Evolutionary conservation across 805 yeast genomes (phyloP), one percentile per base, ranked within the genome.

Genomic region (Jamesozyma rosinii): DNA sequence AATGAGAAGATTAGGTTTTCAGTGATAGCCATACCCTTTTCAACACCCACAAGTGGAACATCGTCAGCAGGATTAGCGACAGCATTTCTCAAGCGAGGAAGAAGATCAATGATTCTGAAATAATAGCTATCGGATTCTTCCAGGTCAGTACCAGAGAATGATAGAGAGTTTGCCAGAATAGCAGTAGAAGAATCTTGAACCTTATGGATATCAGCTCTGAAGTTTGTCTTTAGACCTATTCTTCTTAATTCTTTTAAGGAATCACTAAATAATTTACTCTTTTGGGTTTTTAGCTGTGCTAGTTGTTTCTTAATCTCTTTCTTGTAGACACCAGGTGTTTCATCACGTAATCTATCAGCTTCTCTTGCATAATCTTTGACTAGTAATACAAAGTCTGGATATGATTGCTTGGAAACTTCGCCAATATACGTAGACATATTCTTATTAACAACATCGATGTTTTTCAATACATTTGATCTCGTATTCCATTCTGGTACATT

Each of bases 221-320:
- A 70, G 21, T 75, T 75, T 3, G 79, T 67, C 51, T 77, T 82
- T 50, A 92, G 63, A 1, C 99, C 99, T 57, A 85, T 76, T 45
- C 79, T 67, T 57, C 78, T 75, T 42, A 90, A 65, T 50, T 85
- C 92, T 48, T 79, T 78, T 46, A 92, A 64, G 0, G 88, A 75
- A 44, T 81, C 86, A 63, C 92, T 83, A 42, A 94, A 66, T 5
- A 88, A 63, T 50, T 81, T 83, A 46, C 80, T 71, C 64, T 92
- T 92, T 54, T 86, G 90, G n/a, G 81, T 72, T 55, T 82, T 84
- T 62, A 92, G 68, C 5, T 86, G 72, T 1, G 88, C 80, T 32
- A 82, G 63, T 1, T 68, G 56, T 58, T 83, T 83, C 64, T 88
- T 87, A 49, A 77, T 79, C 32, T 83, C 94, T 42, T 89, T 86